Conservation (phyloP, 352 stramenopile species). For the Phytophthora pistaciae region DNA sequence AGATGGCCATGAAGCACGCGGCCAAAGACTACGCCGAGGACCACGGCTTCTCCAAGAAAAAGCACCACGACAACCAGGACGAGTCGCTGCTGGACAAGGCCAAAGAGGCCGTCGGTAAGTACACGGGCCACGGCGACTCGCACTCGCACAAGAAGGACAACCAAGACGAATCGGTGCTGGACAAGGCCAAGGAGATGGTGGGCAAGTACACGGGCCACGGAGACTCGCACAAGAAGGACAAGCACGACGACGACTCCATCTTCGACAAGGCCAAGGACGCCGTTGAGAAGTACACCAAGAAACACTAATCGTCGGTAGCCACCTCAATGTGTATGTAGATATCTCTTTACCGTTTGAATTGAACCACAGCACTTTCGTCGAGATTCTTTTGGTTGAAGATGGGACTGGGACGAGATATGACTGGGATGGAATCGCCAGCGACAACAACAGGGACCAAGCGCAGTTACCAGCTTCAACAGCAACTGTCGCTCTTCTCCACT, state of each 20-base stretch:
- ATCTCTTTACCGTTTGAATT: background rate
- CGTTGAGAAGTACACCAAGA: constrained; percentile 26
- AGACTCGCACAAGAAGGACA: constrained; percentile 22
- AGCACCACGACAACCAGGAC: constrained; percentile 25
- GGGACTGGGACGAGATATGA: background rate
- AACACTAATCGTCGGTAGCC: constrained; percentile 4
- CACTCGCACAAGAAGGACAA: constrained; percentile 24
- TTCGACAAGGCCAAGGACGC: constrained; percentile 34
- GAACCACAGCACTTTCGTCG: background rate
- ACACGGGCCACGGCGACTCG: constrained; percentile 28
- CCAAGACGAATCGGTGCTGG: constrained; percentile 27
- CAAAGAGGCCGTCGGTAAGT: constrained; percentile 30
- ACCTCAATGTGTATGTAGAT: background rate
- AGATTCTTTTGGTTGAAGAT: background rate
- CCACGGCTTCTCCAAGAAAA: constrained; percentile 31
- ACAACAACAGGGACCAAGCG: background rate
- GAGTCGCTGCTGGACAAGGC: constrained; percentile 35
- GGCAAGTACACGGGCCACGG: constrained; percentile 31
- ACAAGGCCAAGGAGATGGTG: constrained; percentile 34
- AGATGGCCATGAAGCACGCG: constrained; percentile 24
- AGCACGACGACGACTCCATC: constrained; percentile 32
- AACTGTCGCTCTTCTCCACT: background rate
- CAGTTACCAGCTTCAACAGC: background rate
- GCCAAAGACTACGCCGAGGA: constrained; percentile 30
- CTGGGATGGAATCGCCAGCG: background rate